phyloP scores from a whole-genome alignment of 2,329 filamentous ascomycete genomes.

The Phialophora macrospora region DNA sequence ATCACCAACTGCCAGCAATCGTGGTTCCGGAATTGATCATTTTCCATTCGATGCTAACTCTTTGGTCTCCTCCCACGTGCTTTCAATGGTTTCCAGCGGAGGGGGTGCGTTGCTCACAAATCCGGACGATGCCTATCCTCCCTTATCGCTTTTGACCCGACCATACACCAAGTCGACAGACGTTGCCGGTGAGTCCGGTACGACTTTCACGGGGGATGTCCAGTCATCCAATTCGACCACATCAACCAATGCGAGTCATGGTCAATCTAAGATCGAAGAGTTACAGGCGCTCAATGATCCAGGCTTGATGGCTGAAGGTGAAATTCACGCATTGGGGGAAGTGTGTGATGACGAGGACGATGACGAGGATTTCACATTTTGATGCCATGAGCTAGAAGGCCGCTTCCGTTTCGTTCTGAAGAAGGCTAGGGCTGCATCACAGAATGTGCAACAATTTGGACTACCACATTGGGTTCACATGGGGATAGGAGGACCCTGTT shows the following conservation, averaged over 20 bases:
- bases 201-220: neutral
- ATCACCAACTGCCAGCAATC: neutral
- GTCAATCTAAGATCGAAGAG: neutral
- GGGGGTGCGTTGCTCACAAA: slow-evolving; percentile 9
- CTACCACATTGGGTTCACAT: neutral
- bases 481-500: neutral
- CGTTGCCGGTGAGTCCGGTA: neutral
- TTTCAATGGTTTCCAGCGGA: slow-evolving; percentile 7
- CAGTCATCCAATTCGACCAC: neutral
- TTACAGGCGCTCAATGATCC: slow-evolving; percentile 25
- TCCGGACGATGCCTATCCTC: slow-evolving; percentile 14
- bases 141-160: neutral
- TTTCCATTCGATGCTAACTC: slow-evolving; percentile 17
- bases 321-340: neutral
- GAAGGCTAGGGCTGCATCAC: neutral
- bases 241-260: neutral
- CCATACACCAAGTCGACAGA: neutral
- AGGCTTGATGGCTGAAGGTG: slow-evolving; percentile 23
- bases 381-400: neutral
- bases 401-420: neutral
- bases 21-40: neutral
- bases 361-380: slow-evolving; percentile 28
- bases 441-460: neutral
- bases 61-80: slow-evolving; percentile 9
- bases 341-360: slow-evolving; percentile 11